Evolutionary conservation across 768 basidiomycete genomes (phyloP), one percentile per base, ranked within the genome.

Genomic region (Suillus bovinus): DNA sequence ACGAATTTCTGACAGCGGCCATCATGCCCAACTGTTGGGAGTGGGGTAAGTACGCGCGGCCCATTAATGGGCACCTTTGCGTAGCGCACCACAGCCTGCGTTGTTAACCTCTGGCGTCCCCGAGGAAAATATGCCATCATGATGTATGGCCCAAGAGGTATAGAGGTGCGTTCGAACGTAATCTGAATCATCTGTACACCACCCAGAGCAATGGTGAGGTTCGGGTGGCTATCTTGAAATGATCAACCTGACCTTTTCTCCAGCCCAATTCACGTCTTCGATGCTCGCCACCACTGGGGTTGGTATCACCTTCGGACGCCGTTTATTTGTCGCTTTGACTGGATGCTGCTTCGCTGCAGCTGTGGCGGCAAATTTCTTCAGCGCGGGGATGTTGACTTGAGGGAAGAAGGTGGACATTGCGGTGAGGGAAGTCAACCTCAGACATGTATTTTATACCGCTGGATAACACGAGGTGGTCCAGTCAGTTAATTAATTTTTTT

Each of bases 61-160:
- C 20, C 34, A 13, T 6, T 22, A 24, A 39, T 54, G n/a, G 36
- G 29, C 29, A 46, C 52, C 42, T 55, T 33, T 33, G 33, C 47
- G 49, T 58, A 13, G 54, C 72, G 57, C 62, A 74, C 73, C 61
- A 74, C 60, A 17, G 73, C 67, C 60, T 74, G 74, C 24, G 74
- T 74, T 22, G 68, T 69, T 50, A 73, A 66, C 16, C 56, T 63
- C 14, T 61, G 62, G n/a, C 73, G 68, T n/a, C 74, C 72, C 20
- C 49, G 60, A 24, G 73, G 74, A 55, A 74, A 74, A 58, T 74
- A 68, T 4, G 74, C 72, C 31, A 74, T 57, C 72, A 74, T 74
- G 17, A 42, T 60, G 54, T 68, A 62, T 22, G 73, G 73, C 9
- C 73, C 73, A 53, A 73, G 62, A 5, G 73, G 73, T 31, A 74